A percentile compares a stretch with the other conserved stretches of the same genome.
Evolutionary conservation across 2,329 filamentous ascomycete genomes (phyloP).

Genomic region (Dryadomyces sulphureus): DNA sequence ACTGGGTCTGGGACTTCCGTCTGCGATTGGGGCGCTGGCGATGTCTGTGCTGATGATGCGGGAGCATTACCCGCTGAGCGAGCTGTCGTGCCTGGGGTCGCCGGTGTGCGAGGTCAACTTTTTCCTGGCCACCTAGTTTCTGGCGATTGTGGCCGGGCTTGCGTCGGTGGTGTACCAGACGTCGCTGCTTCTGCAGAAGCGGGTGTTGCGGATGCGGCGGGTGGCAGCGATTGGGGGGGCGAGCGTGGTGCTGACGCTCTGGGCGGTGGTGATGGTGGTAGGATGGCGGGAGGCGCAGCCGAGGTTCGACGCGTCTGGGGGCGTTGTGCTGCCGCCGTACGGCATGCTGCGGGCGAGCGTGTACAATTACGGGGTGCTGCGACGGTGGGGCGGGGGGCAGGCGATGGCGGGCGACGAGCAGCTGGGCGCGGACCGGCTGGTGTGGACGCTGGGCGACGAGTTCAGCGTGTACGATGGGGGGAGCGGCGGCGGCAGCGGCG

Average conservation of each 20-base stretch:
- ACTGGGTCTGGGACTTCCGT: neutral
- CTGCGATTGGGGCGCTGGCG: conserved; percentile 1
- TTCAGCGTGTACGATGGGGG: neutral
- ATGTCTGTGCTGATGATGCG: conserved; percentile 2
- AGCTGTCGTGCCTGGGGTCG: neutral
- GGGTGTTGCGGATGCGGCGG: conserved; percentile 5
- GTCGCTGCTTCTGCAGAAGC: conserved; percentile 2
- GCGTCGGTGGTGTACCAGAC: conserved; percentile 1
- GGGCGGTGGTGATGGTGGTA: conserved; percentile 3
- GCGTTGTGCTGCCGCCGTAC: conserved; percentile 1
- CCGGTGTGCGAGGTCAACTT: conserved; percentile 9
- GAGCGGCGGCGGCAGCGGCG: too few species aligned
- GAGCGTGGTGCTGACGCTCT: conserved; percentile 1
- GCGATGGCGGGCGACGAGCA: neutral
- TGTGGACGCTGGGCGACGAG: neutral
- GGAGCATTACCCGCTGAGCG: conserved; percentile 7
- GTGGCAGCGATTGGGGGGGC: conserved; percentile 2
- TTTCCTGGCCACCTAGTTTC: conserved; percentile 7
- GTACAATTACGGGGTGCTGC: conserved; percentile 4
- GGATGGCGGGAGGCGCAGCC: conserved; percentile 5
- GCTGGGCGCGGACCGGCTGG: neutral
- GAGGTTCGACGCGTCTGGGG: neutral
- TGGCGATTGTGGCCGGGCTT: neutral
- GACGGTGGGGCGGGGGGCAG: neutral
- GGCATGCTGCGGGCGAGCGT: conserved; percentile 9